A percentile compares a stretch with the other conserved stretches of the same genome.
phyloP scores from a whole-genome alignment of 257 asterid species.

The Scutellaria baicalensis region DNA sequence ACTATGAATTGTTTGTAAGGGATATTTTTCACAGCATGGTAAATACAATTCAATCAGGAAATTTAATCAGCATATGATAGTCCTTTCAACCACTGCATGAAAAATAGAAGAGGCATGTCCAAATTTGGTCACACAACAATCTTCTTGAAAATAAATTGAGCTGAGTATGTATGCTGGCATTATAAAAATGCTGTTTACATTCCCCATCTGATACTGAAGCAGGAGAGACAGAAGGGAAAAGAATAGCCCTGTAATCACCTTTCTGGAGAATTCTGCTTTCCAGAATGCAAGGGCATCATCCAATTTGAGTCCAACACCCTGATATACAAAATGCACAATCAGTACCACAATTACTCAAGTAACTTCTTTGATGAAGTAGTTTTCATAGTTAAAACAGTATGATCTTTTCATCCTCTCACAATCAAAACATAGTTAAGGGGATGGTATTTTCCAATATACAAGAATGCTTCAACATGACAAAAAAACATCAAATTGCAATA shows the following conservation, averaged over 20 bases:
- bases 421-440: background rate
- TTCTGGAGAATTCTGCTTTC: slow-evolving; percentile 87
- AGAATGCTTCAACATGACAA: background rate
- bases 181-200: background rate
- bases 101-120: background rate
- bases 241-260: slow-evolving; percentile 35
- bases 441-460: background rate
- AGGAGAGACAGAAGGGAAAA: background rate
- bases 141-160: background rate
- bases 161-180: background rate
- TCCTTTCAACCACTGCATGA: background rate
- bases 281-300: slow-evolving; percentile 98
- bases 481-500: background rate
- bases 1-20: background rate
- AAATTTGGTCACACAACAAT: background rate
- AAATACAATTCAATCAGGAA: background rate
- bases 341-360: slow-evolving; percentile 9
- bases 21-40: background rate
- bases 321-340: slow-evolving; percentile 12
- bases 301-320: slow-evolving; percentile 95
- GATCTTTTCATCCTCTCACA: background rate
- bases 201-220: background rate
- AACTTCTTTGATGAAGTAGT: background rate
- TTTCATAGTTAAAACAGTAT: background rate
- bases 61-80: background rate